These are phyloP conservation scores for Dioscorea zingiberensis DNA, from an alignment of 106 monocot genomes.

Conservation along the genomic window DNA sequence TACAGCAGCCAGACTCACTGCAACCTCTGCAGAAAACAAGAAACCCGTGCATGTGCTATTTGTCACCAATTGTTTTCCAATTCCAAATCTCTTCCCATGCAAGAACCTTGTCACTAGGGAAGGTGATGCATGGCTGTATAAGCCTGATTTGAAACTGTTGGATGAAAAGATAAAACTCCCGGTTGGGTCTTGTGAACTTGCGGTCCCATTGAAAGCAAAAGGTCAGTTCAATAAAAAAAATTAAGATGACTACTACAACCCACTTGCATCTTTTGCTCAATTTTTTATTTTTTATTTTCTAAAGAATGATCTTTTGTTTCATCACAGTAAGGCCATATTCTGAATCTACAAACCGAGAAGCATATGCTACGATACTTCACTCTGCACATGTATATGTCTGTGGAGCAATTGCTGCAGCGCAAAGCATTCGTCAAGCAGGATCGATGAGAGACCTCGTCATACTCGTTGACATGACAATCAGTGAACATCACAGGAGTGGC, in stretches of 20 bases:
- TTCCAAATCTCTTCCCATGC: slow-evolving; percentile 73
- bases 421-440: slow-evolving; percentile 51
- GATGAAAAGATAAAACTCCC: slow-evolving; percentile 60
- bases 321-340: slow-evolving; percentile 14
- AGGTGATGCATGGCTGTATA: slow-evolving; percentile 66
- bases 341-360: slow-evolving; percentile 23
- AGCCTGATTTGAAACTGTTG: slow-evolving; percentile 35
- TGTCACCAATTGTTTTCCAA: slow-evolving; percentile 71
- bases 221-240: slow-evolving; percentile 33
- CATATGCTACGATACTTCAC: slow-evolving; percentile 67
- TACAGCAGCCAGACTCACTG: slow-evolving; percentile 59
- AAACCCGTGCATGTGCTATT: slow-evolving; percentile 48
- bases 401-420: slow-evolving; percentile 58
- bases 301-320: not conserved
- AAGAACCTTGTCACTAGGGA: slow-evolving; percentile 42
- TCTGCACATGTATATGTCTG: slow-evolving; percentile 56
- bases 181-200: slow-evolving; percentile 66
- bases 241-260: too few relatives aligned
- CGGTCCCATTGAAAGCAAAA: slow-evolving; percentile 41
- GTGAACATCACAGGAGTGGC: slow-evolving; percentile 34
- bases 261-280: too few relatives aligned
- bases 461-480: slow-evolving; percentile 51
- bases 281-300: too few relatives aligned
- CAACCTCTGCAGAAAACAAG: slow-evolving; percentile 3
- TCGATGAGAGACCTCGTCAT: slow-evolving; percentile 54